phyloP scores from a whole-genome alignment of 2,329 filamentous ascomycete species.

The Bipolaris cookei region DNA sequence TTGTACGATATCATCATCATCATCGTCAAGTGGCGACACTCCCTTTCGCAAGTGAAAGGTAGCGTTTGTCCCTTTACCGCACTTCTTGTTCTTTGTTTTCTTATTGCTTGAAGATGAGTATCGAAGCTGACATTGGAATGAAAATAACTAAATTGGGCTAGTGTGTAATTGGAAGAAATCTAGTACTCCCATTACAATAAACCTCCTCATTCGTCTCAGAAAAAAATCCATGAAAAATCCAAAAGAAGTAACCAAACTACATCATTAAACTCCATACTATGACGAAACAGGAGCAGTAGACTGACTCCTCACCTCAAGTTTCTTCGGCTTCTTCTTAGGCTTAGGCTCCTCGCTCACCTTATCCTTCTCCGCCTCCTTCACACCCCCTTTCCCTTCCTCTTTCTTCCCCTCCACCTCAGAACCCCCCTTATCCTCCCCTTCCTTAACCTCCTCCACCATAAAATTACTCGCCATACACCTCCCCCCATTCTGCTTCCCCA shows the following conservation, averaged over 20 bases:
- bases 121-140: no score
- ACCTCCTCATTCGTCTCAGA: neutral
- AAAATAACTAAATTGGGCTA: neutral
- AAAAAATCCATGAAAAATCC: neutral
- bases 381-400: constrained; percentile 5
- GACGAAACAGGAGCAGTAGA: constrained; percentile 14
- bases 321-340: constrained; percentile 49
- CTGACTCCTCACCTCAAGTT: constrained; percentile 40
- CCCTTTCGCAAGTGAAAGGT: no score
- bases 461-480: constrained; percentile 50
- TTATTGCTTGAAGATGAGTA: no score
- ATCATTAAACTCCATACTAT: no score
- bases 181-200: no score
- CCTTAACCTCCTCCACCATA: constrained; percentile 43
- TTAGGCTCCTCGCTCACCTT: constrained; percentile 22
- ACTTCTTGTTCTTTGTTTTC: no score
- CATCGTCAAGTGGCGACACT: no score
- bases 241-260: no score
- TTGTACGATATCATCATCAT: no score
- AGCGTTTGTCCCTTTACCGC: no score
- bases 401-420: constrained; percentile 20
- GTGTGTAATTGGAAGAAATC: no score
- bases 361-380: constrained; percentile 1
- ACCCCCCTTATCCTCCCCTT: constrained; percentile 32
- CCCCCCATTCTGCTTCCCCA: constrained; percentile 46